Evolutionary conservation across 441 rosid species (phyloP), one percentile per base, ranked within the genome.

Genomic region (Metrosideros polymorpha): DNA sequence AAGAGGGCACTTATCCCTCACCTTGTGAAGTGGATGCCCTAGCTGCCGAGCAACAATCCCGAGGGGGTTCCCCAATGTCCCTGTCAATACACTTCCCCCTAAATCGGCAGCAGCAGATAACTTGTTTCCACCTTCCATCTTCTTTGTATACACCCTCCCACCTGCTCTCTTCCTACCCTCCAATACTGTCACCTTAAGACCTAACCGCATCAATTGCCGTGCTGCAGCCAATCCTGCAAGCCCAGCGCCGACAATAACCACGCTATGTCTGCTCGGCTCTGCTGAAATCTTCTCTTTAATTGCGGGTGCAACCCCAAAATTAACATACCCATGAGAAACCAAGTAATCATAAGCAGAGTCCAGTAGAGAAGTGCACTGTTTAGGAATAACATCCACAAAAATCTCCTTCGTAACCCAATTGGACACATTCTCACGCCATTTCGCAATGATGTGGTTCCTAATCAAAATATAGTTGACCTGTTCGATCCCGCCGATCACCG

Each of bases 151-250:
- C 90, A 97, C 99, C 84, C 99, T 91, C 53, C 99, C 99, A 27
- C 99, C 98, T 0, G 98, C 94, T 17, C 98, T 92, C 86, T 97
- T 97, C 92, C 99, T 97, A 30, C 98, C 99, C 79, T 97, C 98
- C 89, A 97, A 90, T 61, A 97, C 96, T 0, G 95, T 95, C 82
- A 97, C 98, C 89, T 92, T 94, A 90, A 93, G 96, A 45, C 99
- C 98, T 85, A 94, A 93, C 91, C 98, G 93, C 94, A 96, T 85
- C 89, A 97, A 89, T 86, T 96, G 99, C 89, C 97, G 90, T 0
- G 99, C 98, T 0, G 99, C 98, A 79, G 95, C 95, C 88, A 97
- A 92, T 32, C 99, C 99, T 1, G 99, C 90, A 54, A 97, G 87
- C 18, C 99, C 98, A 18, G 99, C 98, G 17, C 99, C 99, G 22